These are phyloP conservation scores for Suhomyces panamericanus DNA, from an alignment of 1,139 yeast genomes.

Conservation along the genomic window DNA sequence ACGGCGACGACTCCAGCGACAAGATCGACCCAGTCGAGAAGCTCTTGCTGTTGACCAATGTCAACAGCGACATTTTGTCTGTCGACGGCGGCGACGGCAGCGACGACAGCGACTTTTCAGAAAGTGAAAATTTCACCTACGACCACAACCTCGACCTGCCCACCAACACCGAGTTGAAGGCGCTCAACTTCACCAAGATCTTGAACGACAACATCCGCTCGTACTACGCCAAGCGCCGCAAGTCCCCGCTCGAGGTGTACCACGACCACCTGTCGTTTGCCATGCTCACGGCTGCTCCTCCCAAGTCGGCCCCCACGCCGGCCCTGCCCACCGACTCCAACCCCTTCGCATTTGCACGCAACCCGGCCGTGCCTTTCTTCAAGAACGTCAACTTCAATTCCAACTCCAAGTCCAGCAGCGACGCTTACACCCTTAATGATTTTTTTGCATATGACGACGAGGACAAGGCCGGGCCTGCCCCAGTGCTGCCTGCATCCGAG, in stretches of 20 bases:
- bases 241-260: constrained; percentile 30
- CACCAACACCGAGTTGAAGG: constrained; percentile 15
- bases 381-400: constrained; percentile 41
- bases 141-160: not conserved
- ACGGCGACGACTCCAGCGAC: constrained; percentile 20
- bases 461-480: constrained; percentile 4
- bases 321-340: constrained; percentile 13
- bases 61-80: constrained; percentile 31
- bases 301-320: constrained; percentile 6
- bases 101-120: not conserved
- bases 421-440: constrained; percentile 38
- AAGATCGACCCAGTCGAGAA: constrained; percentile 48
- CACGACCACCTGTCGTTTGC: constrained; percentile 39
- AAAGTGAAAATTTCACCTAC: not conserved
- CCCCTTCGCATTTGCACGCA: constrained; percentile 9
- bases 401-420: constrained; percentile 25
- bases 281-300: constrained; percentile 25
- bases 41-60: constrained; percentile 39
- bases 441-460: constrained; percentile 27
- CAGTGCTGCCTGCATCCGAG: constrained; percentile 3
- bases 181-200: constrained; percentile 41
- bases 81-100: constrained; percentile 18
- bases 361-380: constrained; percentile 38
- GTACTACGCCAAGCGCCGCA: constrained; percentile 31
- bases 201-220: constrained; percentile 42